Conservation (phyloP, 1,284 basidiomycete genomes). For the Ceratobasidium sp. region DNA sequence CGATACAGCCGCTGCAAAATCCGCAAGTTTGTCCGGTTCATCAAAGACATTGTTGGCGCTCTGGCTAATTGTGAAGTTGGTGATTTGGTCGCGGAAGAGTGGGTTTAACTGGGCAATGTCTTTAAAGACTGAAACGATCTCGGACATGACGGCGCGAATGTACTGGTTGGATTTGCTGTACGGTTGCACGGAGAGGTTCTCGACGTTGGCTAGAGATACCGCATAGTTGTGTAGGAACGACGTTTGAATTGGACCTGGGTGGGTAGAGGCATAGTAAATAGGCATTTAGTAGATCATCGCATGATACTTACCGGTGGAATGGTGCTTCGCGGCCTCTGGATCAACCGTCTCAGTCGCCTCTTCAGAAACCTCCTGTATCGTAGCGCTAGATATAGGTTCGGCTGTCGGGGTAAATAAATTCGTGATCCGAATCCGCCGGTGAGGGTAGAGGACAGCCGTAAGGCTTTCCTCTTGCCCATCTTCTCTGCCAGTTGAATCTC, state of each 20-base stretch:
- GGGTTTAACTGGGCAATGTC: conserved; percentile 98
- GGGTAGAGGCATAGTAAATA: not conserved
- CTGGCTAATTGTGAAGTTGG: conserved; percentile 95
- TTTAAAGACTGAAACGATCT: conserved; percentile 98
- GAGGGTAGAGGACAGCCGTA: conserved; percentile 95
- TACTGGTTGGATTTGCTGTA: conserved; percentile 95
- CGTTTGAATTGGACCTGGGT: conserved; percentile 73
- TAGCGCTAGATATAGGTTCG: conserved; percentile 50
- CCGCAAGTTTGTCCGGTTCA: conserved; percentile 96
- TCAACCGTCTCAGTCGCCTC: conserved; percentile 53
- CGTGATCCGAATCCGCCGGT: conserved; percentile 89
- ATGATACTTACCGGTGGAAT: conserved; percentile 8
- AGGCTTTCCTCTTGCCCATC: conserved; percentile 78
- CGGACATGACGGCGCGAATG: conserved; percentile 93
- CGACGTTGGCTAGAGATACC: conserved; percentile 90
- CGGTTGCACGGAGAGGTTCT: conserved; percentile 80
- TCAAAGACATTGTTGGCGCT: conserved; percentile 97
- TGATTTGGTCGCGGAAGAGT: conserved; percentile 97
- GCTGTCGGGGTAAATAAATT: conserved; percentile 63
- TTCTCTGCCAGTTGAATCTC: conserved; percentile 58
- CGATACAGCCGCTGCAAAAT: conserved; percentile 96
- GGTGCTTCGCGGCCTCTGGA: conserved; percentile 48
- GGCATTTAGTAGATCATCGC: conserved; percentile 15
- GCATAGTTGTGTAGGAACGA: conserved; percentile 90
- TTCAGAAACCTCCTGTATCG: conserved; percentile 59